phyloP scores from a whole-genome alignment of 352 stramenopile species.

The Phytopythium kandeliae region DNA sequence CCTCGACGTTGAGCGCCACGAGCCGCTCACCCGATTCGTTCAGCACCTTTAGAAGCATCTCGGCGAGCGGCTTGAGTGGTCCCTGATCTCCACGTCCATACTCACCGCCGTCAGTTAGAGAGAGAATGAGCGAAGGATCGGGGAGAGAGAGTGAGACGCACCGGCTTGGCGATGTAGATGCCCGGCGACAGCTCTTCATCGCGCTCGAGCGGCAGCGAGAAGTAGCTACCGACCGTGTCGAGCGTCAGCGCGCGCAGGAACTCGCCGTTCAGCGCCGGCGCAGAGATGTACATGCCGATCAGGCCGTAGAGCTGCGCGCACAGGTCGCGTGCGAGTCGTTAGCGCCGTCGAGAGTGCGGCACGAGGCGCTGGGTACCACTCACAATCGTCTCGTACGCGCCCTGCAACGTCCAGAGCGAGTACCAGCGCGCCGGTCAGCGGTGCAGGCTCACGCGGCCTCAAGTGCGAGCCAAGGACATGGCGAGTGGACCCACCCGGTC shows the following conservation, averaged over 20 bases:
- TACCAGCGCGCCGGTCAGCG: too few species aligned
- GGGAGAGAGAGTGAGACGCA: slow-evolving; percentile 7
- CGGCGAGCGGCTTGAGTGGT: slow-evolving; percentile 55
- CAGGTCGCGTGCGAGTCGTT: neutral
- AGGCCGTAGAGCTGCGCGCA: slow-evolving; percentile 60
- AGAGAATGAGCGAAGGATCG: neutral
- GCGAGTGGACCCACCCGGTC: slow-evolving; percentile 52
- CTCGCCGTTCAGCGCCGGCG: slow-evolving; percentile 48
- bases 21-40: slow-evolving; percentile 59
- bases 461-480: too few species aligned
- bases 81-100: slow-evolving; percentile 20
- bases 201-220: slow-evolving; percentile 61
- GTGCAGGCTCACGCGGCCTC: too few species aligned
- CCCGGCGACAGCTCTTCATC: slow-evolving; percentile 68
- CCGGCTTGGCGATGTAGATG: slow-evolving; percentile 80
- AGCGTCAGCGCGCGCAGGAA: slow-evolving; percentile 59
- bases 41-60: slow-evolving; percentile 55
- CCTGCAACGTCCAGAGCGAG: slow-evolving; percentile 14
- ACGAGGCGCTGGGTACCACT: too few species aligned
- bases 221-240: slow-evolving; percentile 66
- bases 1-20: slow-evolving; percentile 33
- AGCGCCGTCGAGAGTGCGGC: too few species aligned
- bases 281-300: slow-evolving; percentile 83
- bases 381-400: slow-evolving; percentile 75
- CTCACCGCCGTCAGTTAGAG: slow-evolving; percentile 4